Conservation (phyloP, 208 protist species). For the Leishmania tarentolae region DNA sequence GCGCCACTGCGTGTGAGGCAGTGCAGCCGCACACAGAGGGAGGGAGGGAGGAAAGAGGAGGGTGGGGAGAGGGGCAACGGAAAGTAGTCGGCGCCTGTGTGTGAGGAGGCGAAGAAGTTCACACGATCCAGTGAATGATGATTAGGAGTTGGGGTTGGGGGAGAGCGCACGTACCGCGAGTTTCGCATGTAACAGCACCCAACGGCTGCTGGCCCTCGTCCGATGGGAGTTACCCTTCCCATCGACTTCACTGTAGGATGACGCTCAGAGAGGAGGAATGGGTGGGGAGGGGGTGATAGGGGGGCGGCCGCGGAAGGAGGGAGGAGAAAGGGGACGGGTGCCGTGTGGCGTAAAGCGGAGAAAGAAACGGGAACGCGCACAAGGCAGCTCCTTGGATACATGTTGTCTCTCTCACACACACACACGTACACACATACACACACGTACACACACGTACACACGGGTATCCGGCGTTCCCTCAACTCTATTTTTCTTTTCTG, state of each 20-base stretch:
- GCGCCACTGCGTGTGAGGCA: background rate
- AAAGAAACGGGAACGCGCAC: background rate
- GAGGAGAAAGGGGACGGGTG: background rate
- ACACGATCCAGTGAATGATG: background rate
- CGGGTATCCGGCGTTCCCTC: background rate
- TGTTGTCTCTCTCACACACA: too few relatives aligned
- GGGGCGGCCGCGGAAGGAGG: background rate
- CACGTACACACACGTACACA: background rate
- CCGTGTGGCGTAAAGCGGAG: background rate
- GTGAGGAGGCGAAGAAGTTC: background rate
- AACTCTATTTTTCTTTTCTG: background rate
- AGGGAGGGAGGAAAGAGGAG: background rate
- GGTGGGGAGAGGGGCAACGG: background rate
- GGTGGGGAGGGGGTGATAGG: background rate
- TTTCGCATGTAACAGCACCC: background rate
- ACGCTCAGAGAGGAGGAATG: too few relatives aligned
- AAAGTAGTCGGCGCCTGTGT: background rate
- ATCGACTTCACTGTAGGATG: background rate
- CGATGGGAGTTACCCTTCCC: background rate
- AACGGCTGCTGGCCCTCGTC: background rate
- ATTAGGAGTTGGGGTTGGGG: background rate
- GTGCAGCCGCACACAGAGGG: background rate
- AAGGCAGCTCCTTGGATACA: background rate
- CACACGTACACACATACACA: slow-evolving; percentile 1
- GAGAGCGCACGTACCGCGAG: background rate